Conservation (phyloP, 352 stramenopile genomes). For the Phytophthora aleatoria region DNA sequence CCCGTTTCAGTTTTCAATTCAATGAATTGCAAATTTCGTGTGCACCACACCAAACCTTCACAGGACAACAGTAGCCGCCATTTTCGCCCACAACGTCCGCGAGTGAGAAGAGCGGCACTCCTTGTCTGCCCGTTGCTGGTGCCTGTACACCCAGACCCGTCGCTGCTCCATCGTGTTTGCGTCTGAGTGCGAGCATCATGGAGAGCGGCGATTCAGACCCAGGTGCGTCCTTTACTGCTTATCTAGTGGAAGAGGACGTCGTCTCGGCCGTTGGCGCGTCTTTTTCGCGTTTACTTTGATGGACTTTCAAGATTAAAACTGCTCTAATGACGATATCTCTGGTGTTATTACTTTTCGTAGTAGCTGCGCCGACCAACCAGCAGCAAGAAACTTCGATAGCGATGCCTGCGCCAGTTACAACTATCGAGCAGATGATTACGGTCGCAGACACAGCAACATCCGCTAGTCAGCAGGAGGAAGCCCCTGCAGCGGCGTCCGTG, state of each 20-base stretch:
- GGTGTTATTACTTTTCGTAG: conserved; percentile 1
- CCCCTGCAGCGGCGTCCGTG: background rate
- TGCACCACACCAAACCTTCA: conserved; percentile 21
- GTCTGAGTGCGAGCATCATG: conserved; percentile 10
- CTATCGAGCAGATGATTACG: background rate
- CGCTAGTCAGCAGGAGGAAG: background rate
- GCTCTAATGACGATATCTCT: background rate
- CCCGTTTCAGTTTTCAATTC: conserved; percentile 34
- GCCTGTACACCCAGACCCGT: background rate
- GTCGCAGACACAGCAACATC: background rate
- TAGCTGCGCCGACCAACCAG: conserved; percentile 1
- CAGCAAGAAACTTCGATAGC: background rate
- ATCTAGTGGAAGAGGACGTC: conserved; percentile 4
- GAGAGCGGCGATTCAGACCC: conserved; percentile 7
- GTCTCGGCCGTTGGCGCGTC: conserved; percentile 11
- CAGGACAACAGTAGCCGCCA: conserved; percentile 21
- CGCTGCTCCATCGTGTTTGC: background rate
- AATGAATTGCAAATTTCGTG: conserved; percentile 59
- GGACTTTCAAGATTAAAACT: background rate
- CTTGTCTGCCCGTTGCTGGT: background rate
- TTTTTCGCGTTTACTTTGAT: conserved; percentile 2
- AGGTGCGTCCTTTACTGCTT: conserved; percentile 15
- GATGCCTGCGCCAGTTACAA: background rate
- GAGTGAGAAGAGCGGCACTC: conserved; percentile 12
- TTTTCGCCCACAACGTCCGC: conserved; percentile 28